A percentile compares a stretch with the other conserved stretches of the same genome.
Conservation (phyloP, 768 basidiomycete genomes). For the Suillus discolor region DNA sequence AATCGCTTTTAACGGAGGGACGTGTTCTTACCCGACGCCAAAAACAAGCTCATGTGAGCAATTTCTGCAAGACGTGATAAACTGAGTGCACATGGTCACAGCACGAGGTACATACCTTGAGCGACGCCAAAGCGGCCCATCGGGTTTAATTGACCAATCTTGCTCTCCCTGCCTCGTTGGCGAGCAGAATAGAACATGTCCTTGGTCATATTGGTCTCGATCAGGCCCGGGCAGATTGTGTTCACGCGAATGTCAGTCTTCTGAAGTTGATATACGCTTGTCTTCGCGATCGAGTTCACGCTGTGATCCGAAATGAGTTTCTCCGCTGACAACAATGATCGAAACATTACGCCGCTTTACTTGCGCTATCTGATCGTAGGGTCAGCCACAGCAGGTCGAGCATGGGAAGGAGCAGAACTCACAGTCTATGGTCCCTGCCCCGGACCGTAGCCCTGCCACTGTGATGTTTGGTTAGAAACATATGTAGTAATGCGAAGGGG, state of each 20-base stretch:
- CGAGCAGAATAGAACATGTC: constrained; percentile 79
- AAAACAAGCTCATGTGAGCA: constrained; percentile 80
- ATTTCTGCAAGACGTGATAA: constrained; percentile 59
- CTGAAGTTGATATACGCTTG: constrained; percentile 76
- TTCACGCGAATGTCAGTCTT: constrained; percentile 88
- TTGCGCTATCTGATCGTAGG: constrained; percentile 71
- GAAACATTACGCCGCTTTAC: constrained; percentile 78
- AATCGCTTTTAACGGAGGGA: constrained; percentile 6
- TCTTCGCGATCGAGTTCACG: constrained; percentile 88
- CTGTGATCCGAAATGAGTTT: constrained; percentile 39
- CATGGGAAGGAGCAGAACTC: constrained; percentile 28
- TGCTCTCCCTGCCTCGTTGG: constrained; percentile 67
- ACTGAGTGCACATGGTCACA: constrained; percentile 18
- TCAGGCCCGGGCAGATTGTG: constrained; percentile 87
- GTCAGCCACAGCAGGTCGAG: constrained; percentile 16
- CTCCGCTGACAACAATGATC: background rate
- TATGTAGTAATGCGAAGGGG: background rate
- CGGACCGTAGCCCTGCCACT: constrained; percentile 85
- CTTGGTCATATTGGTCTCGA: constrained; percentile 92
- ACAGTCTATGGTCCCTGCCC: constrained; percentile 85
- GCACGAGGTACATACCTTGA: constrained; percentile 53
- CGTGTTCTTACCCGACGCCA: constrained; percentile 73
- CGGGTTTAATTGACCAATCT: constrained; percentile 82
- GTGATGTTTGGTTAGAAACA: constrained; percentile 10
- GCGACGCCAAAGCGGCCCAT: constrained; percentile 80